Percentiles rank a stretch among this genome's conserved stretches.
Evolutionary conservation across 208 protist genomes (phyloP).

Genomic region (Trypanosoma avium): DNA sequence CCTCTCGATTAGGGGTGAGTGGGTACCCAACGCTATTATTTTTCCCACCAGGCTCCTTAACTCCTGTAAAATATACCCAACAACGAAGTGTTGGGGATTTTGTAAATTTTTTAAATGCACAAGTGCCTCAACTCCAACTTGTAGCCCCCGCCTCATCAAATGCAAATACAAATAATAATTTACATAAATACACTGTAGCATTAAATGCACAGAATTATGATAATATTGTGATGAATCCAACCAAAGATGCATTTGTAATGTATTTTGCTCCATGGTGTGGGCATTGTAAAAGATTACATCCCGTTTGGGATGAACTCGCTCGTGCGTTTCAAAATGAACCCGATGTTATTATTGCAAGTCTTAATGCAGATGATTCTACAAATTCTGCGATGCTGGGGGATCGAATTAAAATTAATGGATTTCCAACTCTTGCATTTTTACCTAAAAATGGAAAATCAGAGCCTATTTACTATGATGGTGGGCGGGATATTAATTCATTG

Average conservation of each 20-base stretch:
- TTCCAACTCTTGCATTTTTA: constrained; percentile 67
- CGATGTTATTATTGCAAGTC: constrained; percentile 65
- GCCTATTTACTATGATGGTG: constrained; percentile 48
- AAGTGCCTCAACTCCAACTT: constrained; percentile 28
- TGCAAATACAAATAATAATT: no score
- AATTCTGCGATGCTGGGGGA: constrained; percentile 29
- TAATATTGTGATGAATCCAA: constrained; percentile 31
- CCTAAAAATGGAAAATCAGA: constrained; percentile 39
- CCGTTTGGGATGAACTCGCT: constrained; percentile 49
- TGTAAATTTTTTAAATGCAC: constrained; percentile 38
- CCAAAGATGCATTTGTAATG: constrained; percentile 62
- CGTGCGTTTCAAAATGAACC: constrained; percentile 53
- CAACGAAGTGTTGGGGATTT: constrained; percentile 37
- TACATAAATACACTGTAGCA: constrained; percentile 32
- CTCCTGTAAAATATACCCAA: constrained; percentile 38
- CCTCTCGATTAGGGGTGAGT: constrained; percentile 33
- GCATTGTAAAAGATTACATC: constrained; percentile 89
- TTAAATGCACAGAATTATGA: constrained; percentile 45
- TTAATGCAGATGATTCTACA: constrained; percentile 46
- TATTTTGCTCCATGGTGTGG: constrained; percentile 83
- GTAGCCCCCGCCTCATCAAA: no score
- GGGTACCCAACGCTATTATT: constrained; percentile 77
- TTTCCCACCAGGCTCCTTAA: constrained; percentile 38
- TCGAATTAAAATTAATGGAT: constrained; percentile 46
- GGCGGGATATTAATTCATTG: constrained; percentile 48